A percentile compares a stretch with the other conserved stretches of the same genome.
Evolutionary conservation across 176 grass and related monocot species (phyloP).

Genomic region (Carex scoparia): DNA sequence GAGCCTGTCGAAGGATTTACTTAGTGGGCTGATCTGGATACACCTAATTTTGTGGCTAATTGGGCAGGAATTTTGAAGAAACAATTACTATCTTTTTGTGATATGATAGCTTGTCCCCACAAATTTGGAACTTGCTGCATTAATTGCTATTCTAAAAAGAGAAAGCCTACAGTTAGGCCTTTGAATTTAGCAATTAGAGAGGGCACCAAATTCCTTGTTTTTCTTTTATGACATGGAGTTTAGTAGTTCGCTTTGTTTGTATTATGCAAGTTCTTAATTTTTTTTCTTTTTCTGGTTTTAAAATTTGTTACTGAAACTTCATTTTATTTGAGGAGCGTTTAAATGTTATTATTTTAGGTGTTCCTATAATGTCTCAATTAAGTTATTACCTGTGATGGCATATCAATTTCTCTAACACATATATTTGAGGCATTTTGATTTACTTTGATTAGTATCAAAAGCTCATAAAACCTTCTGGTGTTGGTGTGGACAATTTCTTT

Average conservation of each 20-base stretch:
- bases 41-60: slow-evolving; percentile 30
- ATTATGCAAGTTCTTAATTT: slow-evolving; percentile 19
- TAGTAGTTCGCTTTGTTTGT: slow-evolving; percentile 23
- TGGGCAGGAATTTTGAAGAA: not conserved
- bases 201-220: slow-evolving; percentile 29
- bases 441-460: no score
- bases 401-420: no score
- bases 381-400: no score
- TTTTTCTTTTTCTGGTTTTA: not conserved
- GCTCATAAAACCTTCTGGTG: no score
- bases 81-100: slow-evolving; percentile 32
- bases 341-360: not conserved
- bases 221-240: slow-evolving; percentile 28
- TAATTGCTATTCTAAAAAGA: slow-evolving; percentile 37
- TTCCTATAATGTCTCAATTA: not conserved
- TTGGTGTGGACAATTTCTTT: no score
- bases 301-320: not conserved
- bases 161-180: slow-evolving; percentile 16
- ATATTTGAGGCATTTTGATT: no score
- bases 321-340: not conserved
- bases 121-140: slow-evolving; percentile 35
- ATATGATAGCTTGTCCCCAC: slow-evolving; percentile 40
- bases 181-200: slow-evolving; percentile 28
- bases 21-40: not conserved
- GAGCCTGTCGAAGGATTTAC: not conserved